These are phyloP conservation scores for Pyricularia sp. DNA, from an alignment of 2,329 filamentous ascomycete genomes.

Conservation along the genomic window DNA sequence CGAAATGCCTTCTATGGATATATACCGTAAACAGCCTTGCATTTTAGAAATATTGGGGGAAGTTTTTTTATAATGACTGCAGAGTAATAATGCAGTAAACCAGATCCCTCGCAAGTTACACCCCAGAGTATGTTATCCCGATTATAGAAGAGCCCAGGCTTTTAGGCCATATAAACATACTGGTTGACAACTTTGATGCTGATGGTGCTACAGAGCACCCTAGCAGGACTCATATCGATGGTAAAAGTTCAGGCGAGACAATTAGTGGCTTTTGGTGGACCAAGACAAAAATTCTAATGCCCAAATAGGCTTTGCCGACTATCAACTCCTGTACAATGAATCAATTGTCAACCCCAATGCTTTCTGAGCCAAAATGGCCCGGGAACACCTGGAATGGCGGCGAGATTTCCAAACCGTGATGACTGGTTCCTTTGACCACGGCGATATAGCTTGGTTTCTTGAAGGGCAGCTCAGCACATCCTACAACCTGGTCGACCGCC, in stretches of 20 bases:
- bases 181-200: too few species aligned
- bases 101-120: too few species aligned
- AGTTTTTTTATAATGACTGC: too few species aligned
- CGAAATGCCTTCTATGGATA: too few species aligned
- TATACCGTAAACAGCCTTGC: too few species aligned
- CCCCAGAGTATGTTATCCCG: too few species aligned
- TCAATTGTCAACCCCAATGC: slow-evolving; percentile 80
- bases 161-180: too few species aligned
- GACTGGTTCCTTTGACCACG: slow-evolving; percentile 60
- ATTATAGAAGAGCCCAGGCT: too few species aligned
- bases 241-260: slow-evolving; percentile 28
- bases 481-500: slow-evolving; percentile 94
- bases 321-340: slow-evolving; percentile 58
- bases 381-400: slow-evolving; percentile 82
- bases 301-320: slow-evolving; percentile 46
- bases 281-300: neutral
- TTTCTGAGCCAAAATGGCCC: slow-evolving; percentile 80
- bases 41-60: too few species aligned
- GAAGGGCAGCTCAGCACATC: slow-evolving; percentile 90
- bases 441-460: slow-evolving; percentile 88
- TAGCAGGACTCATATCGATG: slow-evolving; percentile 52
- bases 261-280: neutral
- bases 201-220: slow-evolving; percentile 42
- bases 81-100: too few species aligned
- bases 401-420: slow-evolving; percentile 84